These are phyloP conservation scores for Blumeriella jaapii DNA, from an alignment of 2,329 filamentous ascomycete genomes.

Conservation along the genomic window DNA sequence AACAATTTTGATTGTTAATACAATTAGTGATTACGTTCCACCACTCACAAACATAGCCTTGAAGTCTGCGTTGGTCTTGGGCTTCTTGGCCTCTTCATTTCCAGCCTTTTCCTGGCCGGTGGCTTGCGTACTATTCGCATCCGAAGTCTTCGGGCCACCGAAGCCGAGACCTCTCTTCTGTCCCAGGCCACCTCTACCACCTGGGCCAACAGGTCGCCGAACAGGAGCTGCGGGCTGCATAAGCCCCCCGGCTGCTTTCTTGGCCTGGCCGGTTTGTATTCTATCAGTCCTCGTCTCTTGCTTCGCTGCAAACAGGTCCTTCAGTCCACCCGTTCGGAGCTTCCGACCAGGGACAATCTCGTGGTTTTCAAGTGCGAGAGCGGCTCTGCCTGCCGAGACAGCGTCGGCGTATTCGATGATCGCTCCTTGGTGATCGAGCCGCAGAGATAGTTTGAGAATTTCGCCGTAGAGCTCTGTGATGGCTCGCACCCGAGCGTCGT, in stretches of 20 bases:
- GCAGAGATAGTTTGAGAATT: conserved; percentile 65
- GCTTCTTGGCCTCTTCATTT: conserved; percentile 18
- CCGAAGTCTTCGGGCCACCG: conserved; percentile 6
- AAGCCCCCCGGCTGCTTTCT: conserved; percentile 28
- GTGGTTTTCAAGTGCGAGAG: conserved; percentile 44
- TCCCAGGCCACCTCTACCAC: conserved; percentile 28
- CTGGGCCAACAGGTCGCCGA: conserved; percentile 27
- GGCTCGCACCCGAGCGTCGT: conserved; percentile 68
- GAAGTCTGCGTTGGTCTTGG: conserved; percentile 47
- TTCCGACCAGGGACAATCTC: conserved; percentile 40
- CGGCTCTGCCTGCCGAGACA: conserved; percentile 58
- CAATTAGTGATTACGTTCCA: conserved; percentile 13
- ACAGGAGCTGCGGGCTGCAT: conserved; percentile 23
- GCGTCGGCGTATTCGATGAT: conserved; percentile 69
- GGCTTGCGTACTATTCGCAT: conserved; percentile 10
- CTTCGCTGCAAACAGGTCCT: conserved; percentile 43
- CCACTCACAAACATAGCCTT: conserved; percentile 33
- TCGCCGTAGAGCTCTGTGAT: conserved; percentile 60
- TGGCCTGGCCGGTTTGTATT: conserved; percentile 27
- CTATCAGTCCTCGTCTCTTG: conserved; percentile 34
- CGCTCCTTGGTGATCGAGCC: conserved; percentile 74
- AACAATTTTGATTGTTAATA: too few species aligned
- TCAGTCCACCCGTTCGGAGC: conserved; percentile 42
- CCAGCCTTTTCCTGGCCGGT: conserved; percentile 14
- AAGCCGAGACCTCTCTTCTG: conserved; percentile 26